These are phyloP conservation scores for Acanthamoeba lenticulata DNA, from an alignment of 208 protist species.

Conservation along the genomic window DNA sequence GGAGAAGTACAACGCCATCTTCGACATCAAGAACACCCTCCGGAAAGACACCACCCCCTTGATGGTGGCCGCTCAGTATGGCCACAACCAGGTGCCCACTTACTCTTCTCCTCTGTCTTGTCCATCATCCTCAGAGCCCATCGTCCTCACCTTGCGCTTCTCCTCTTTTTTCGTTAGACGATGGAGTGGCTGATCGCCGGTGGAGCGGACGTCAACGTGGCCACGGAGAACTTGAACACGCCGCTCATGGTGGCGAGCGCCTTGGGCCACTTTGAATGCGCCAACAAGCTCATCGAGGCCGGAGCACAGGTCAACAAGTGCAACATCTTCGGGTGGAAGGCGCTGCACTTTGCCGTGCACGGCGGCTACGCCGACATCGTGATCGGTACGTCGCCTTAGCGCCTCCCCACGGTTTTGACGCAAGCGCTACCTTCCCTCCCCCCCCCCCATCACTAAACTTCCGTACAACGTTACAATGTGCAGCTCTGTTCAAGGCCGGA, in stretches of 20 bases:
- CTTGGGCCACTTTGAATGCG: constrained; percentile 42
- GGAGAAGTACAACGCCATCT: constrained; percentile 65
- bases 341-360: constrained; percentile 60
- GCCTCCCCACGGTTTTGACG: too few relatives aligned
- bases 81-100: constrained; percentile 5
- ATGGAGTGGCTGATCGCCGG: constrained; percentile 52
- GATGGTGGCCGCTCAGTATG: constrained; percentile 50
- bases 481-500: constrained; percentile 46
- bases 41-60: constrained; percentile 56
- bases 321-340: constrained; percentile 66
- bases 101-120: background rate
- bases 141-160: background rate
- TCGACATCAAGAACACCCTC: constrained; percentile 65
- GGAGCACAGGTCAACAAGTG: constrained; percentile 66
- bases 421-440: background rate
- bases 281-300: constrained; percentile 40
- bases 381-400: background rate
- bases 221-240: constrained; percentile 68
- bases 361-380: constrained; percentile 65
- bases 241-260: constrained; percentile 54
- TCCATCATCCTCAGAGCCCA: too few relatives aligned
- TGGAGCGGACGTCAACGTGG: constrained; percentile 52
- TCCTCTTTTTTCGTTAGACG: background rate
- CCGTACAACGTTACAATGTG: background rate
- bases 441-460: background rate